Evolutionary conservation across 164 flowering plant species (phyloP).

Genomic region (Vitis cinerea): DNA sequence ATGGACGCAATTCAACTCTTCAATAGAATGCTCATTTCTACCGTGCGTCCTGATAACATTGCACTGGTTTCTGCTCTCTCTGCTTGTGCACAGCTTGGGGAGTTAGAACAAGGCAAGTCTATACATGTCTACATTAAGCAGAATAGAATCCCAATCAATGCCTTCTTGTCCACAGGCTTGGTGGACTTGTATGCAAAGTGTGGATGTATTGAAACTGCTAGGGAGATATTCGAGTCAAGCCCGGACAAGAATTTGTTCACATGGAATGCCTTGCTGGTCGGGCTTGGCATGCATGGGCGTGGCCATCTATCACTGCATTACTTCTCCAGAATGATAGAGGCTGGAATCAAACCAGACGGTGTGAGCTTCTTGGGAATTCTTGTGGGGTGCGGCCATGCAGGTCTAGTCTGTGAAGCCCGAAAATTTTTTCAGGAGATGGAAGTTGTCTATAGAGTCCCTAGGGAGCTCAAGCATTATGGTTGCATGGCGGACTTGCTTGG

Average conservation of each 20-base stretch:
- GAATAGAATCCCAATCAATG: slow-evolving; percentile 31
- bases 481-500: slow-evolving; percentile 87
- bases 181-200: slow-evolving; percentile 85
- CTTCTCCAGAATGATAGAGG: slow-evolving; percentile 47
- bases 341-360: slow-evolving; percentile 61
- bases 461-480: slow-evolving; percentile 76
- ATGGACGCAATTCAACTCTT: slow-evolving; percentile 49
- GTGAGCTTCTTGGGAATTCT: slow-evolving; percentile 64
- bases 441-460: slow-evolving; percentile 38
- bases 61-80: slow-evolving; percentile 48
- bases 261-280: slow-evolving; percentile 83
- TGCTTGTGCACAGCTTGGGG: slow-evolving; percentile 71
- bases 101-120: slow-evolving; percentile 44
- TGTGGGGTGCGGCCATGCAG: slow-evolving; percentile 77
- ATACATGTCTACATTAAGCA: slow-evolving; percentile 44
- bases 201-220: slow-evolving; percentile 59
- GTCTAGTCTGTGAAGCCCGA: slow-evolving; percentile 53
- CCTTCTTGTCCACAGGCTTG: slow-evolving; percentile 58
- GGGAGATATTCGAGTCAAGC: slow-evolving; percentile 45
- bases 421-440: slow-evolving; percentile 62
- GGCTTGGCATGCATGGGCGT: slow-evolving; percentile 71
- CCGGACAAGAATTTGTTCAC: slow-evolving; percentile 48
- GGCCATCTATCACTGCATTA: slow-evolving; percentile 39
- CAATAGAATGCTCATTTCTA: slow-evolving; percentile 36
- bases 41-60: slow-evolving; percentile 43